phyloP scores from a whole-genome alignment of 306 rosid species.

The Prunus mira region DNA sequence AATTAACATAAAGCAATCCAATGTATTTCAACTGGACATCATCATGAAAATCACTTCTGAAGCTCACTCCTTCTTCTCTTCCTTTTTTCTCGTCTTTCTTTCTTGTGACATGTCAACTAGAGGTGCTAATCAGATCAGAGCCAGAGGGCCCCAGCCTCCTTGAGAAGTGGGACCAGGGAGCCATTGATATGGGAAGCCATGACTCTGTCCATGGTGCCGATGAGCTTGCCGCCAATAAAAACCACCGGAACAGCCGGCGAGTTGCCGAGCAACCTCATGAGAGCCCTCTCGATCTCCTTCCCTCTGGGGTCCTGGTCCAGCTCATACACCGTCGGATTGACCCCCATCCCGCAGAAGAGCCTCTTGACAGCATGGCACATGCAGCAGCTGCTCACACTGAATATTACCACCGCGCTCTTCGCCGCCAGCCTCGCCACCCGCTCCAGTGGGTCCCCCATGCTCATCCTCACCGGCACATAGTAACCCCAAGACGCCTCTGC shows the following conservation, averaged over 20 bases:
- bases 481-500: constrained; percentile 54
- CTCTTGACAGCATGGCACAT: constrained; percentile 97
- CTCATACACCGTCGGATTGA: constrained; percentile 78
- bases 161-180: constrained; percentile 84
- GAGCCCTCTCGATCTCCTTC: constrained; percentile 73
- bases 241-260: constrained; percentile 70
- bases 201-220: constrained; percentile 88
- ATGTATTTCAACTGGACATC: neutral
- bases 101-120: neutral
- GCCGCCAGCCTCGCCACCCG: constrained; percentile 70
- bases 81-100: neutral
- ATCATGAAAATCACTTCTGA: neutral
- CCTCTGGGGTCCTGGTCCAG: constrained; percentile 82
- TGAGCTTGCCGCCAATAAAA: constrained; percentile 78
- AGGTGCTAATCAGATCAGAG: constrained; percentile 30
- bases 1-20: neutral
- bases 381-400: constrained; percentile 88
- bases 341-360: constrained; percentile 92
- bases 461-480: constrained; percentile 36
- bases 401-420: constrained; percentile 88
- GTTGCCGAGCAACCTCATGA: constrained; percentile 54
- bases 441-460: constrained; percentile 57
- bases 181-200: constrained; percentile 95
- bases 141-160: constrained; percentile 98
- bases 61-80: neutral